Evolutionary conservation across 1,139 yeast genomes (phyloP).

Genomic region (Scheffersomyces segobiensis): DNA sequence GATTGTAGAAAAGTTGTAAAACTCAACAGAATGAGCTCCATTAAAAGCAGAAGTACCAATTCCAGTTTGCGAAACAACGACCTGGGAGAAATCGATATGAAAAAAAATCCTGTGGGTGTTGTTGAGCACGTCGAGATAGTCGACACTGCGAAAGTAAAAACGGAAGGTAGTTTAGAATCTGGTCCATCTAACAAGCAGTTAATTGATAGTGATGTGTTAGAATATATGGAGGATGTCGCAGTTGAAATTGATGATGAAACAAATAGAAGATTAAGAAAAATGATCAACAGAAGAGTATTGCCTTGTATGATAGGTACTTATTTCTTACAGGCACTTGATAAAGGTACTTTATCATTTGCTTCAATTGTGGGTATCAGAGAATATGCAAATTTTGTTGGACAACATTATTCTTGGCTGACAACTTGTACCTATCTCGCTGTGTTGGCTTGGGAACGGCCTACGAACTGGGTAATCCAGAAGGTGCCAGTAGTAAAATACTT

Average conservation of each 20-base stretch:
- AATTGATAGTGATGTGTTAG: slow-evolving; percentile 4
- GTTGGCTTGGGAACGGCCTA: slow-evolving; percentile 1
- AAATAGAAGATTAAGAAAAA: slow-evolving; percentile 15
- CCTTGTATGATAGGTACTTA: slow-evolving; percentile 11
- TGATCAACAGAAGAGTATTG: slow-evolving; percentile 18
- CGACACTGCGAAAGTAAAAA: not conserved
- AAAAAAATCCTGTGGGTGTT: not conserved
- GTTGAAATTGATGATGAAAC: slow-evolving; percentile 24
- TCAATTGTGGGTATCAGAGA: slow-evolving; percentile 41
- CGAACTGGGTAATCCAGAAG: slow-evolving; percentile 1
- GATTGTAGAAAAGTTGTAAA: not conserved
- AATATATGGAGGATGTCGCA: slow-evolving; percentile 20
- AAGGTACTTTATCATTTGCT: slow-evolving; percentile 38
- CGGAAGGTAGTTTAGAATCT: not conserved
- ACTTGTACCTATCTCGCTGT: not conserved
- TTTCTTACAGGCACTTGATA: slow-evolving; percentile 32
- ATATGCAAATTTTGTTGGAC: slow-evolving; percentile 34
- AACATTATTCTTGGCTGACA: slow-evolving; percentile 45
- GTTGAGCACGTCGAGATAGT: not conserved
- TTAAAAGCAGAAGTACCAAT: not conserved
- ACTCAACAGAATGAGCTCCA: not conserved
- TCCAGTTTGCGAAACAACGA: not conserved
- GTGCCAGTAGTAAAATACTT: not conserved
- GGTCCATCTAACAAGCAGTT: not conserved
- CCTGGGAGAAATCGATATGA: not conserved